Base-by-base conservation (phyloP, 352 stramenopile genomes). In the Phytophthora sansomeana region DNA sequence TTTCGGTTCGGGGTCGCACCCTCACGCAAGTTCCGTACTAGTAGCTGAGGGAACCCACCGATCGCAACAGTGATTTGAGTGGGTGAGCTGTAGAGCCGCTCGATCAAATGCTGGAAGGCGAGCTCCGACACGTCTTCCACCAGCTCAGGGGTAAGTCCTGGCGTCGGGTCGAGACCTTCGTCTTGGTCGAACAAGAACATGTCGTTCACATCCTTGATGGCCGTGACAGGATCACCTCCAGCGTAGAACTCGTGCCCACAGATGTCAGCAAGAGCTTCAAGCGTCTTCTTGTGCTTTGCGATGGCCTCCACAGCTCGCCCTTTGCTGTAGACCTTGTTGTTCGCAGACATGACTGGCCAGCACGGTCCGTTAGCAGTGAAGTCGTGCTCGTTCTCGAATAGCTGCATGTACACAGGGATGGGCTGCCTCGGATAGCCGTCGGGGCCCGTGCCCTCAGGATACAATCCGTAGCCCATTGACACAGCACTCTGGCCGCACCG, bases 321-420 rank as follows among this genome's bases (percentile, higher is more conserved):
- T 7, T 67, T 62, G 1, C 49, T 62, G 51, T 93, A 92, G n/a
- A 70, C 41, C 30, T 77, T 79, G 43, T 70, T 77, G 55, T 89
- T 81, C 17, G 73, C 50, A n/a, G 80, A 73, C 58, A 88, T 81
- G 24, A 90, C 72, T 3, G 57, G 67, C 74, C 82, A 87, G 69
- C 85, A 93, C 5, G 83, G 83, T 5, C 73, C 80, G 47, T 87
- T 89, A 5, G 85, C 85, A 1, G 83, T 90, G 57, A 93, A 93
- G 54, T 93, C 85, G 58, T 89, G 83, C 39, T 93, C 85, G 48
- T 86, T 93, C 80, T 93, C 77, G n/a, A 64, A 77, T 0, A 93
- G 59, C 56, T 93, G 85, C 85, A 93, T 93, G 72, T 80, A 93
- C 32, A 93, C 74, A 0, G 85, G 81, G 46, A 93, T 90, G 1